These are phyloP conservation scores for Omphalotus guepiniiformis DNA, from an alignment of 768 basidiomycete genomes.

Conservation along the genomic window DNA sequence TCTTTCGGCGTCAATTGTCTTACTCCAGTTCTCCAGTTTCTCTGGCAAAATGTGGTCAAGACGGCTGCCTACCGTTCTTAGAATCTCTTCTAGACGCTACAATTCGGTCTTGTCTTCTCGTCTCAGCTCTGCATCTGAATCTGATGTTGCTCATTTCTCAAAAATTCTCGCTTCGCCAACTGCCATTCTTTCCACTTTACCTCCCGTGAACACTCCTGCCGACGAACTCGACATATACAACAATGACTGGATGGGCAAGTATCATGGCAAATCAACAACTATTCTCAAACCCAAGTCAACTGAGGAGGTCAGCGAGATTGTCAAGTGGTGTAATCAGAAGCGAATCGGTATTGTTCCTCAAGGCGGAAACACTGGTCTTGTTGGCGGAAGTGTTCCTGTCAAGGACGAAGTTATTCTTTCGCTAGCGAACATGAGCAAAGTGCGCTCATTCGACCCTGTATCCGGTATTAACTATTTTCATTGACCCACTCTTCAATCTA, in stretches of 20 bases:
- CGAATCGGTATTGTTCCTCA: conserved; percentile 93
- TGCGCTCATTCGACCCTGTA: conserved; percentile 79
- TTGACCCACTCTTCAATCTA: conserved; percentile 8
- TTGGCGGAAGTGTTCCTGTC: conserved; percentile 90
- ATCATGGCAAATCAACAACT: conserved; percentile 76
- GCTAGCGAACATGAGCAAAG: conserved; percentile 74
- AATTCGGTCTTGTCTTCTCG: conserved; percentile 19
- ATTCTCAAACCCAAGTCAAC: conserved; percentile 88
- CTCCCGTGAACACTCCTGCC: conserved; percentile 39
- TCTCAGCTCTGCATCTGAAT: conserved; percentile 46
- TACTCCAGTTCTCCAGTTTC: too few species aligned
- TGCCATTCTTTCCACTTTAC: conserved; percentile 65
- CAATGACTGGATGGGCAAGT: conserved; percentile 95
- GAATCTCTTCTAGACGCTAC: conserved; percentile 8
- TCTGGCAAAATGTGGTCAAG: too few species aligned
- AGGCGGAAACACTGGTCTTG: conserved; percentile 97
- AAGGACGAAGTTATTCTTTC: conserved; percentile 86
- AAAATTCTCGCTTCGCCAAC: conserved; percentile 51
- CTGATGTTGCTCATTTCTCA: conserved; percentile 67
- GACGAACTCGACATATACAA: conserved; percentile 80
- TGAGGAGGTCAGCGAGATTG: conserved; percentile 81
- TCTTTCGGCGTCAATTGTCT: too few species aligned
- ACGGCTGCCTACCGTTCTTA: too few species aligned
- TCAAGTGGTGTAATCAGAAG: conserved; percentile 80
- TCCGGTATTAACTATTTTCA: conserved; percentile 51